These are phyloP conservation scores for Picochlorum sp. DNA, from an alignment of 139 green algal species.

Conservation along the genomic window DNA sequence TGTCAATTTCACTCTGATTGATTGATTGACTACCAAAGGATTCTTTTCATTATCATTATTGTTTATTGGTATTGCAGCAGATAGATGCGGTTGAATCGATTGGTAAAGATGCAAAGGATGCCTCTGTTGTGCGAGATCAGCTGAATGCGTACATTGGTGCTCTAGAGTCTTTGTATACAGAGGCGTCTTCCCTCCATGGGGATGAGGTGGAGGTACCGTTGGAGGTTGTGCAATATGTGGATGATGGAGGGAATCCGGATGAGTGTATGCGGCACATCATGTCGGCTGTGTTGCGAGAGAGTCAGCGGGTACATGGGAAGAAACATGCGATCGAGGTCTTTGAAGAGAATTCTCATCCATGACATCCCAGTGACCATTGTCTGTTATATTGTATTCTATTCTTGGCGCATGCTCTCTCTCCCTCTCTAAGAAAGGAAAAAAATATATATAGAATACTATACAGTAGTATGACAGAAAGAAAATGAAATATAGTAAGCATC, in stretches of 20 bases:
- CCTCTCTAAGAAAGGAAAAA: too few relatives aligned
- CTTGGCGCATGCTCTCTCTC: too few relatives aligned
- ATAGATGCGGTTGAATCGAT: too few relatives aligned
- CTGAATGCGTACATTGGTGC: background rate
- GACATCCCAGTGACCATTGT: background rate
- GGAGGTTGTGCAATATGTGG: constrained; percentile 4
- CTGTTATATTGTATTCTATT: background rate
- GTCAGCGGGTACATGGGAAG: constrained; percentile 1
- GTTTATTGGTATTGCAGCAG: too few relatives aligned
- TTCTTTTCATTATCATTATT: too few relatives aligned
- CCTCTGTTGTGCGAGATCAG: too few relatives aligned
- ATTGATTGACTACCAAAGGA: too few relatives aligned
- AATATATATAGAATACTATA: too few relatives aligned
- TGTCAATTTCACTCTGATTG: too few relatives aligned
- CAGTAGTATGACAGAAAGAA: too few relatives aligned
- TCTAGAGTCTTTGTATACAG: background rate
- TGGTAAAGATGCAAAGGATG: too few relatives aligned
- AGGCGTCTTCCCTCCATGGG: background rate
- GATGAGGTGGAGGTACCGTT: constrained; percentile 5
- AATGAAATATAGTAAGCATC: too few relatives aligned
- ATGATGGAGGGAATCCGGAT: constrained; percentile 15
- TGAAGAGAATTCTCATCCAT: background rate
- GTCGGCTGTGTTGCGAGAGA: background rate
- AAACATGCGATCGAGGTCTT: background rate
- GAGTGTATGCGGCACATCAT: constrained; percentile 5